Percentiles rank a stretch among this genome's conserved stretches.
Evolutionary conservation across 768 basidiomycete genomes (phyloP).

Genomic region (Russula abietina): DNA sequence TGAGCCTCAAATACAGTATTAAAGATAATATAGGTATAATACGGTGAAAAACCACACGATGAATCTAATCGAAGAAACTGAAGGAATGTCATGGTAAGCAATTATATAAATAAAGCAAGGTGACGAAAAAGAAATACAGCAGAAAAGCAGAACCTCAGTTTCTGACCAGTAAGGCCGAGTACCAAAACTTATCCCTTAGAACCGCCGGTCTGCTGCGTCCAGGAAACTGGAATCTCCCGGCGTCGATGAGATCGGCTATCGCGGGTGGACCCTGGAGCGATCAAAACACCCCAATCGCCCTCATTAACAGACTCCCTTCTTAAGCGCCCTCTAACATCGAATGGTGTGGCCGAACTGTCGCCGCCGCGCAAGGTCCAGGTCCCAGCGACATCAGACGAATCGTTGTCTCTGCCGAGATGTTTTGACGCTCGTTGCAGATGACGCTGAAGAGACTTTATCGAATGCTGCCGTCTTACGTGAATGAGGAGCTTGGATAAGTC

Average conservation of each 20-base stretch:
- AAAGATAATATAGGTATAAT: conserved; percentile 1
- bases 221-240: conserved; percentile 17
- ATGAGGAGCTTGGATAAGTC: conserved; percentile 62
- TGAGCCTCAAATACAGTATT: conserved; percentile 4
- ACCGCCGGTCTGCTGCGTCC: conserved; percentile 8
- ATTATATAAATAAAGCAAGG: no score
- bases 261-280: not conserved
- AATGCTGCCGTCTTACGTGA: conserved; percentile 65
- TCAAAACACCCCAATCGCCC: conserved; percentile 16
- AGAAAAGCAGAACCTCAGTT: not conserved
- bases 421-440: conserved; percentile 40
- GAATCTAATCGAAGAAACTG: not conserved
- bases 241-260: conserved; percentile 13
- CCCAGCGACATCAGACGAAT: not conserved
- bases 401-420: not conserved
- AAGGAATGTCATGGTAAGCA: not conserved
- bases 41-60: not conserved
- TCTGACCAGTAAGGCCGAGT: not conserved
- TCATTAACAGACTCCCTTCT: conserved; percentile 24
- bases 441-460: conserved; percentile 63
- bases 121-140: not conserved
- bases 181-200: conserved; percentile 2
- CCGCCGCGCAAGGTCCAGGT: not conserved
- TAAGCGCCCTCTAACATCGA: conserved; percentile 7
- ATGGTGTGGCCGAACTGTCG: not conserved